These are phyloP conservation scores for Knufia fluminis DNA, from an alignment of 2,329 filamentous ascomycete species.

Conservation along the genomic window DNA sequence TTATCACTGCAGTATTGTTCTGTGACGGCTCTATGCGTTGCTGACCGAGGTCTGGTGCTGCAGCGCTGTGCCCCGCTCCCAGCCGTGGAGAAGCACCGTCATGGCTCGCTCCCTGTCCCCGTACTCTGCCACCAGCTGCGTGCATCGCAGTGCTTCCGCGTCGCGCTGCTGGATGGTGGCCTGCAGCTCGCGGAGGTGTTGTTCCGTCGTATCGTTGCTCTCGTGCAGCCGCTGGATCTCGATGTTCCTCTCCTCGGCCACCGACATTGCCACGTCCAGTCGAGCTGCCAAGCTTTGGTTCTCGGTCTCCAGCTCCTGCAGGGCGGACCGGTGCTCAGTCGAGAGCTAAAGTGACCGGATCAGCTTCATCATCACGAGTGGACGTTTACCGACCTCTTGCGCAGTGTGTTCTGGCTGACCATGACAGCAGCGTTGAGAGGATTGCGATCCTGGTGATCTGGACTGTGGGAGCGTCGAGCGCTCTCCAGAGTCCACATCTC, in stretches of 20 bases:
- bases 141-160: slow-evolving; percentile 1
- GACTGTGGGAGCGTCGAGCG: slow-evolving; percentile 1
- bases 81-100: slow-evolving; percentile 3
- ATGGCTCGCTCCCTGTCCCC: slow-evolving; percentile 3
- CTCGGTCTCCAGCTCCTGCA: slow-evolving; percentile 2
- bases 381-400: not conserved
- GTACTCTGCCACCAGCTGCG: not conserved
- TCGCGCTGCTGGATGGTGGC: slow-evolving; percentile 3
- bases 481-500: not conserved
- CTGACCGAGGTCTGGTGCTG: slow-evolving; percentile 1
- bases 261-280: slow-evolving; percentile 2
- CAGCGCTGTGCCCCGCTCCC: not conserved
- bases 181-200: slow-evolving; percentile 2
- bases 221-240: slow-evolving; percentile 2
- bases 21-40: not conserved
- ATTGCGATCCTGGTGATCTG: not conserved
- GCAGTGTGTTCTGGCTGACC: not conserved
- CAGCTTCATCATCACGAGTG: too few relatives aligned
- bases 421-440: not conserved
- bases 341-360: slow-evolving; percentile 3
- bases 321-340: slow-evolving; percentile 2
- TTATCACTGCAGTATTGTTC: slow-evolving; percentile 1
- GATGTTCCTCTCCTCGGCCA: slow-evolving; percentile 1
- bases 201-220: not conserved
- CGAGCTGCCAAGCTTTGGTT: slow-evolving; percentile 1